These are phyloP conservation scores for Conticribra weissflogii DNA, from an alignment of 108 stramenopile genomes.

Conservation along the genomic window DNA sequence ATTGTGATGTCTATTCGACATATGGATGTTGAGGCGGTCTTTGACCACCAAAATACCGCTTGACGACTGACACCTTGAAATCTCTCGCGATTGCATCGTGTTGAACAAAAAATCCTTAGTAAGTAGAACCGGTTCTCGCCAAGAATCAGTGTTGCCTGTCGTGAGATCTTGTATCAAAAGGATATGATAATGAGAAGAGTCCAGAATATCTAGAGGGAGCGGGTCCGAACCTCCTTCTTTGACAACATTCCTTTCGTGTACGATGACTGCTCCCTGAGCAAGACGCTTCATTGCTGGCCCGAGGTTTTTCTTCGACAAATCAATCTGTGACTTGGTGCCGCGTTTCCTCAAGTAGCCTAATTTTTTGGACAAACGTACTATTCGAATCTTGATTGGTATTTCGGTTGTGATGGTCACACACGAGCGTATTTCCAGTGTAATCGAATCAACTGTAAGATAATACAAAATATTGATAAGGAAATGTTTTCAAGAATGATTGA, in stretches of 20 bases:
- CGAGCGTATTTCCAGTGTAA: constrained; percentile 30
- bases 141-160: constrained; percentile 5
- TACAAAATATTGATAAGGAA: too few species aligned
- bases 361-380: constrained; percentile 31
- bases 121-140: constrained; percentile 43
- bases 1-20: constrained; percentile 3
- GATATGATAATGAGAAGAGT: constrained; percentile 39
- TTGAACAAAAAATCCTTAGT: constrained; percentile 50
- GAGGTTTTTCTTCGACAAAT: constrained; percentile 42
- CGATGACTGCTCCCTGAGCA: constrained; percentile 36
- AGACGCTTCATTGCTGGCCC: constrained; percentile 22
- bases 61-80: constrained; percentile 35
- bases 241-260: constrained; percentile 28
- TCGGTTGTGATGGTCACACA: constrained; percentile 28
- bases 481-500: too few species aligned
- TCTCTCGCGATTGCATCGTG: constrained; percentile 27
- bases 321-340: constrained; percentile 27
- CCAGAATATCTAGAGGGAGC: constrained; percentile 30
- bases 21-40: constrained; percentile 31
- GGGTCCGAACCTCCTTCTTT: constrained; percentile 15
- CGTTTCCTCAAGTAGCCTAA: constrained; percentile 26
- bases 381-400: constrained; percentile 37
- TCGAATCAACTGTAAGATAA: constrained; percentile 28
- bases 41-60: constrained; percentile 41
- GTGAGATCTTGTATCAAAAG: constrained; percentile 45